Conservation (phyloP, 2,329 filamentous ascomycete genomes). For the Plenodomus biglobosus region DNA sequence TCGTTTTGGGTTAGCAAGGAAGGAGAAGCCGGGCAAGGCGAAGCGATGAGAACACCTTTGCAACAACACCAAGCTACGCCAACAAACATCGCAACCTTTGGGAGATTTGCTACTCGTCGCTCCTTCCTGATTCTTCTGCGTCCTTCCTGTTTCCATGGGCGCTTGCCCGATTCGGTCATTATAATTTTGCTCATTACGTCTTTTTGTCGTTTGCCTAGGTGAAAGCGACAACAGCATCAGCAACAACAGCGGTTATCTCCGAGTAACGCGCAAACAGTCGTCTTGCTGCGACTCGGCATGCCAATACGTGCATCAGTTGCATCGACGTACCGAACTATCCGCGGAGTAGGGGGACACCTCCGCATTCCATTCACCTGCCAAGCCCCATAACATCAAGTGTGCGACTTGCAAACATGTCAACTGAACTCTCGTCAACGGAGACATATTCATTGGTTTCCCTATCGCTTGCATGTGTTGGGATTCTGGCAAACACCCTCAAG, state of each 20-base stretch:
- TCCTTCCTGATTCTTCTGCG: background rate
- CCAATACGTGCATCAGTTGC: background rate
- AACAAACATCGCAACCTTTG: slow-evolving; percentile 13
- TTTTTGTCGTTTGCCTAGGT: background rate
- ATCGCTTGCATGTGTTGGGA: slow-evolving; percentile 66
- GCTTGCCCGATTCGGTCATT: background rate
- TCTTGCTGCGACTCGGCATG: background rate
- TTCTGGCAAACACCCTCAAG: slow-evolving; percentile 77
- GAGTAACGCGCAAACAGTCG: background rate
- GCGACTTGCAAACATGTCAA: slow-evolving; percentile 24
- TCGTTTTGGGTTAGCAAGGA: slow-evolving; percentile 36
- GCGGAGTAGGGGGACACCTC: background rate
- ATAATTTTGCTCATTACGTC: background rate
- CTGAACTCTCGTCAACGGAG: slow-evolving; percentile 56
- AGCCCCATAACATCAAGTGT: slow-evolving; percentile 1
- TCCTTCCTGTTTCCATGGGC: background rate
- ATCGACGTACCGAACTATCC: too few species aligned
- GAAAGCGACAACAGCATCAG: background rate
- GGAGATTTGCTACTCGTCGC: background rate
- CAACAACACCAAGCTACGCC: slow-evolving; percentile 22
- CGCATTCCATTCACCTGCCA: slow-evolving; percentile 9
- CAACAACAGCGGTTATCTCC: background rate
- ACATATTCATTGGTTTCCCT: slow-evolving; percentile 63
- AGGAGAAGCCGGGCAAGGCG: slow-evolving; percentile 15
- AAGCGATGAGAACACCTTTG: slow-evolving; percentile 32